Evolutionary conservation across 73 alveolate genomes (phyloP).

Genomic region (Tetrahymena elliotti): DNA sequence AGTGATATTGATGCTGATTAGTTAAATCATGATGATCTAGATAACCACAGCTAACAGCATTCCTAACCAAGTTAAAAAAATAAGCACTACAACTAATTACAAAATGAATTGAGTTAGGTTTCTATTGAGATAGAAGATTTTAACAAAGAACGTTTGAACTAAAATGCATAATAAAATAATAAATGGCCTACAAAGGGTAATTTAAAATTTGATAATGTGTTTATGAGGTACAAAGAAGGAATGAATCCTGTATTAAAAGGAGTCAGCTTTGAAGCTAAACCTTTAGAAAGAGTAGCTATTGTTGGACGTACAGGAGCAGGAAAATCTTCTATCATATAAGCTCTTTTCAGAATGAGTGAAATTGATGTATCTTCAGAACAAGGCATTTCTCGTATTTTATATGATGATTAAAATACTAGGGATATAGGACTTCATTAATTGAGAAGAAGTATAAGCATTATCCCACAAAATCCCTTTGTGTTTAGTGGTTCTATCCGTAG

Average conservation of each 20-base stretch:
- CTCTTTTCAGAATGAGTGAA: constrained; percentile 77
- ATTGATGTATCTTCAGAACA: constrained; percentile 15
- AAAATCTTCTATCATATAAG: constrained; percentile 72
- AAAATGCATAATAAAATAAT: background rate
- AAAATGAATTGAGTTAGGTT: background rate
- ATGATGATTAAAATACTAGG: constrained; percentile 52
- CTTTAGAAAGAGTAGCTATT: constrained; percentile 56
- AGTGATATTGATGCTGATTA: background rate
- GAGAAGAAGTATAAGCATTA: constrained; percentile 66
- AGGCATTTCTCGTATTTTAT: constrained; percentile 27
- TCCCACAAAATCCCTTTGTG: constrained; percentile 84
- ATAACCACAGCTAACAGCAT: background rate
- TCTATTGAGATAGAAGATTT: background rate
- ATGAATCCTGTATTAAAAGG: constrained; percentile 29
- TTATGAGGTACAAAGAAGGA: constrained; percentile 33
- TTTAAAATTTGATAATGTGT: constrained; percentile 55
- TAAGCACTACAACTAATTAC: background rate
- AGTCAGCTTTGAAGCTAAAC: constrained; percentile 10
- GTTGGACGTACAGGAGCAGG: constrained; percentile 96
- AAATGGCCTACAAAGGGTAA: constrained; percentile 63
- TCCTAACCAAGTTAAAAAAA: background rate
- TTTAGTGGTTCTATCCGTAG: constrained; percentile 78
- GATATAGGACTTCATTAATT: constrained; percentile 45
- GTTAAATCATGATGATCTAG: background rate
- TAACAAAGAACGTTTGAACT: background rate